Percentiles rank a stretch among this genome's conserved stretches.
Evolutionary conservation across 352 stramenopile species (phyloP).

Genomic region (Phytophthora capsici): DNA sequence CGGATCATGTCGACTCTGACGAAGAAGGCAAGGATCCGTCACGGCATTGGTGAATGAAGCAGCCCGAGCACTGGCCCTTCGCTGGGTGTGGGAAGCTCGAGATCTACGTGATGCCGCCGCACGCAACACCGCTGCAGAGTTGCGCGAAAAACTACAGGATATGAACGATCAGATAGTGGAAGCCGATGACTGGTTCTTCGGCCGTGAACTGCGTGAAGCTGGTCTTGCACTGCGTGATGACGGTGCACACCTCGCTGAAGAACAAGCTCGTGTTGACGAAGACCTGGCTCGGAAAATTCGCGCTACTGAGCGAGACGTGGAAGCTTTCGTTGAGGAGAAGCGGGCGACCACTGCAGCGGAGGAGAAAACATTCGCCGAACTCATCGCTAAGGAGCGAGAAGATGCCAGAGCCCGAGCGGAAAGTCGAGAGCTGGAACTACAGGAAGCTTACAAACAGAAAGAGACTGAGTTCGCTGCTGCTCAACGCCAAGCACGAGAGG

Average conservation of each 20-base stretch:
- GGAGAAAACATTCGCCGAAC: slow-evolving; percentile 62
- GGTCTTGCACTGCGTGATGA: slow-evolving; percentile 70
- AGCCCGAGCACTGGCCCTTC: slow-evolving; percentile 69
- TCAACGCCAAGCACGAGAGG: slow-evolving; percentile 66
- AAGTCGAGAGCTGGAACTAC: slow-evolving; percentile 78
- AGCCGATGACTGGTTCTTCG: slow-evolving; percentile 95
- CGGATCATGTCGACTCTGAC: slow-evolving; percentile 75
- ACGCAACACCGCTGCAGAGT: slow-evolving; percentile 48
- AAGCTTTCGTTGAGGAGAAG: slow-evolving; percentile 78
- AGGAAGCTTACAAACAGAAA: slow-evolving; percentile 72
- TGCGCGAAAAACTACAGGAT: slow-evolving; percentile 60
- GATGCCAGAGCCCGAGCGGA: slow-evolving; percentile 57
- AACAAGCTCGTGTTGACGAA: slow-evolving; percentile 75
- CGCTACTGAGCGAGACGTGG: slow-evolving; percentile 86
- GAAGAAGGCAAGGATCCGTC: slow-evolving; percentile 72
- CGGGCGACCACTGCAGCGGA: slow-evolving; percentile 64
- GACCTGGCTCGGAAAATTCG: slow-evolving; percentile 79
- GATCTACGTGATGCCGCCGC: slow-evolving; percentile 62
- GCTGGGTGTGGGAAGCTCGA: slow-evolving; percentile 85
- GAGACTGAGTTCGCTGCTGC: slow-evolving; percentile 78
- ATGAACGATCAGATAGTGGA: slow-evolving; percentile 87
- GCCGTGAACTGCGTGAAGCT: slow-evolving; percentile 86
- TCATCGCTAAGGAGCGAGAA: slow-evolving; percentile 64
- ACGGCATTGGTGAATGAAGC: slow-evolving; percentile 86
- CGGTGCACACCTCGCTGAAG: slow-evolving; percentile 55